Evolutionary conservation across 257 asterid genomes (phyloP).

Genomic region (Solanum pinnatisectum): DNA sequence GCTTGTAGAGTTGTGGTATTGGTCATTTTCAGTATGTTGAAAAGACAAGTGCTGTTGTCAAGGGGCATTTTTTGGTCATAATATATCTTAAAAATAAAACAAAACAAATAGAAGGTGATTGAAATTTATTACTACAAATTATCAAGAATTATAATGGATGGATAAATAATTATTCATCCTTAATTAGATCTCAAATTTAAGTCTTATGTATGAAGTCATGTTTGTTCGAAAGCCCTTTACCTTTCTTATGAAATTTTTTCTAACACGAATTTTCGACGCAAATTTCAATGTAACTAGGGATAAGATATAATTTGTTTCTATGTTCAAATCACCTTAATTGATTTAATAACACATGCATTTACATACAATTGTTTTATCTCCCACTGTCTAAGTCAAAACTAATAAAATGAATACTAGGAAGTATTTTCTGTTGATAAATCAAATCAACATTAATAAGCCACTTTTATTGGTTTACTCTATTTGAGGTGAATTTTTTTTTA

Average conservation of each 20-base stretch:
- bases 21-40: not conserved
- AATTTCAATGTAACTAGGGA: fast-evolving
- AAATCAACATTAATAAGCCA: not conserved
- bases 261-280: too few species aligned
- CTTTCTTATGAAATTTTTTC: not conserved
- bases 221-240: not conserved
- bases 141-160: fast-evolving
- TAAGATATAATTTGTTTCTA: not conserved
- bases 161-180: not conserved
- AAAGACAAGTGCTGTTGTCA: not conserved
- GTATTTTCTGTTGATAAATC: not conserved
- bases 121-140: too few species aligned
- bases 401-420: not conserved
- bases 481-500: not conserved
- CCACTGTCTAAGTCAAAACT: not conserved
- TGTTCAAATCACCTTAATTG: not conserved
- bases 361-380: not conserved
- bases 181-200: not conserved
- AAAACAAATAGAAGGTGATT: not conserved
- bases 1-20: not conserved
- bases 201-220: not conserved
- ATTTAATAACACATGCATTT: not conserved
- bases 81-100: not conserved
- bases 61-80: not conserved
- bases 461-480: not conserved